These are phyloP conservation scores for Xerocomellus amylosporus DNA, from an alignment of 768 basidiomycete species.

Conservation along the genomic window DNA sequence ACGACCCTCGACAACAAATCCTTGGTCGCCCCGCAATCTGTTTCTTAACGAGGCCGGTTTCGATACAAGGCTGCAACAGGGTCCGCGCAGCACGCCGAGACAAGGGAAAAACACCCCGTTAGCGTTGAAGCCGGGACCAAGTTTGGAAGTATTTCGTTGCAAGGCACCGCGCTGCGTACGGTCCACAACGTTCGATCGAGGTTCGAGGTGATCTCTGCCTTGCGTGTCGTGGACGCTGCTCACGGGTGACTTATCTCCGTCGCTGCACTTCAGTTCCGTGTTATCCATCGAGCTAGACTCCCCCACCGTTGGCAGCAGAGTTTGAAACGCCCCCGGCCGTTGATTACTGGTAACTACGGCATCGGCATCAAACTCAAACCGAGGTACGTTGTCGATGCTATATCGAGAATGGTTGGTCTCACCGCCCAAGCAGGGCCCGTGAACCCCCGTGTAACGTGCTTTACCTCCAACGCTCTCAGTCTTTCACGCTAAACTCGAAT, in stretches of 20 bases:
- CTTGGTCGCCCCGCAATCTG: neutral
- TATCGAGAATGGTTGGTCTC: conserved; percentile 1
- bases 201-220: neutral
- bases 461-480: neutral
- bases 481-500: neutral
- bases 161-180: conserved; percentile 5
- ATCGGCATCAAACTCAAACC: neutral
- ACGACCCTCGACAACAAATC: neutral
- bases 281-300: neutral
- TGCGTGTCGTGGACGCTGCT: conserved; percentile 13
- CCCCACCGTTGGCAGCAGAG: neutral
- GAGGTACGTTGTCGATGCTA: conserved; percentile 7
- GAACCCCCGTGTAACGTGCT: too few species aligned
- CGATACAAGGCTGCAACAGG: conserved; percentile 6
- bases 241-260: conserved; percentile 27
- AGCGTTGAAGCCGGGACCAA: neutral
- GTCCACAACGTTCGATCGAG: too few species aligned
- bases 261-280: conserved; percentile 17
- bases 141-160: conserved; percentile 14
- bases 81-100: conserved; percentile 15
- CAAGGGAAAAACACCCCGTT: conserved; percentile 9
- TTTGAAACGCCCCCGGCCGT: neutral
- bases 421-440: neutral
- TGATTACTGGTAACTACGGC: neutral
- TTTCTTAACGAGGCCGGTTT: conserved; percentile 4